phyloP scores from a whole-genome alignment of 306 rosid genomes.

The Vigna reflexopilosa region DNA sequence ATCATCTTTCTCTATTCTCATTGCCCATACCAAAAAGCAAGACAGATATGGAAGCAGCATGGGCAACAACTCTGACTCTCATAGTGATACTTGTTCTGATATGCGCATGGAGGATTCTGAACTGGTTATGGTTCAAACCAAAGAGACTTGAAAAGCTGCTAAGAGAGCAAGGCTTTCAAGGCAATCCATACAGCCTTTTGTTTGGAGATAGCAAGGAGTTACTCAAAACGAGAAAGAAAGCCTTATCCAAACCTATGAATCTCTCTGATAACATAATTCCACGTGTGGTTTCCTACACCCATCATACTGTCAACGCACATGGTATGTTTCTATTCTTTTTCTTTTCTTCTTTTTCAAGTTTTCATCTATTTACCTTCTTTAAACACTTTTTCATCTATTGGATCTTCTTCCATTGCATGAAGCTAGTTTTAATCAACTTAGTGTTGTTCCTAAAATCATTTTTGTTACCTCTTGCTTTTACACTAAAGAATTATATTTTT shows the following conservation, averaged over 20 bases:
- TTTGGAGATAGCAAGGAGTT: slow-evolving; percentile 15
- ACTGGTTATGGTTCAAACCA: slow-evolving; percentile 62
- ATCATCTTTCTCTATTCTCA: background rate
- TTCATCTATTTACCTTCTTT: background rate
- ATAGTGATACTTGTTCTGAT: background rate
- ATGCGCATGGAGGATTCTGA: slow-evolving; percentile 55
- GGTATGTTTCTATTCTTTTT: slow-evolving; percentile 34
- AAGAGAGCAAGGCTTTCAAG: slow-evolving; percentile 57
- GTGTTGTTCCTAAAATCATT: no score
- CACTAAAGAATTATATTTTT: no score
- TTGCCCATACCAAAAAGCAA: background rate
- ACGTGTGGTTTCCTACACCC: slow-evolving; percentile 33
- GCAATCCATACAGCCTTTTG: slow-evolving; percentile 52
- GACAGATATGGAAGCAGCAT: slow-evolving; percentile 22
- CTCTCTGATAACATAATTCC: slow-evolving; percentile 49
- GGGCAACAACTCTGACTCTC: background rate
- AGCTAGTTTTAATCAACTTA: no score
- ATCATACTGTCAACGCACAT: slow-evolving; percentile 38
- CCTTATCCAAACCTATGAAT: slow-evolving; percentile 50
- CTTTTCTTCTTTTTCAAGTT: background rate
- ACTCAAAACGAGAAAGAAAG: slow-evolving; percentile 22
- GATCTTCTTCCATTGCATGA: no score
- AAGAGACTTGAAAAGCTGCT: slow-evolving; percentile 55
- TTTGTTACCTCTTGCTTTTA: no score
- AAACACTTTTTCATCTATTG: background rate